Conservation (phyloP, 2,329 filamentous ascomycete genomes). For the Scedosporium boydii region DNA sequence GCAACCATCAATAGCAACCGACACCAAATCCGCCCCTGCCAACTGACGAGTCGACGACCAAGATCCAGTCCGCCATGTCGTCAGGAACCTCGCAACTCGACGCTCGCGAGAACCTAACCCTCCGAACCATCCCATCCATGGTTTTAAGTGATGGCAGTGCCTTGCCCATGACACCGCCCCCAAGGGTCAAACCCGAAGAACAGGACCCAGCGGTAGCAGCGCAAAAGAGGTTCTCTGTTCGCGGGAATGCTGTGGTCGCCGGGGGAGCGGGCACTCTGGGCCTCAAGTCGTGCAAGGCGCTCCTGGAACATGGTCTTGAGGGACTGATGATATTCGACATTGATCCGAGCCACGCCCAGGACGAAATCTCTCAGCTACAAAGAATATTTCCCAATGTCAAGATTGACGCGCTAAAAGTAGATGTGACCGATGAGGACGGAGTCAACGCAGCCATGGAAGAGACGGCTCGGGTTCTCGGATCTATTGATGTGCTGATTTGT, state of each 20-base stretch:
- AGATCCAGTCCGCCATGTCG: too few relatives aligned
- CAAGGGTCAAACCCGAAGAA: constrained; percentile 7
- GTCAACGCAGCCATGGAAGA: constrained; percentile 61
- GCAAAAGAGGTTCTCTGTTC: constrained; percentile 20
- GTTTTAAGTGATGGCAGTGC: constrained; percentile 8
- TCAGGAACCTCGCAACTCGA: background rate
- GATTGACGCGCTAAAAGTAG: constrained; percentile 51
- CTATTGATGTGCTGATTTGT: constrained; percentile 69
- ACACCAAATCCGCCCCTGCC: too few relatives aligned
- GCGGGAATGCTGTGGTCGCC: constrained; percentile 39
- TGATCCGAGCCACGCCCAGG: constrained; percentile 62
- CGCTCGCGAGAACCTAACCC: background rate
- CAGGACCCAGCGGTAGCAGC: constrained; percentile 3
- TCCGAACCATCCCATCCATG: constrained; percentile 6
- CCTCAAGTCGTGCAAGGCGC: constrained; percentile 41
- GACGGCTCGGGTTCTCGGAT: constrained; percentile 56
- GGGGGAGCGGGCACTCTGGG: constrained; percentile 35
- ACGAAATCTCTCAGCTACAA: constrained; percentile 53
- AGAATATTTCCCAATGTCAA: constrained; percentile 45
- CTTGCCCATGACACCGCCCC: constrained; percentile 7
- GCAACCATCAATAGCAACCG: too few relatives aligned
- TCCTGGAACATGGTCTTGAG: constrained; percentile 57
- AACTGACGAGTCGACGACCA: too few relatives aligned
- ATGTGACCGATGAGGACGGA: constrained; percentile 62
- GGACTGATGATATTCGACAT: constrained; percentile 46